Base-by-base conservation (phyloP, 768 basidiomycete species). In the Lactarius sanguifluus region DNA sequence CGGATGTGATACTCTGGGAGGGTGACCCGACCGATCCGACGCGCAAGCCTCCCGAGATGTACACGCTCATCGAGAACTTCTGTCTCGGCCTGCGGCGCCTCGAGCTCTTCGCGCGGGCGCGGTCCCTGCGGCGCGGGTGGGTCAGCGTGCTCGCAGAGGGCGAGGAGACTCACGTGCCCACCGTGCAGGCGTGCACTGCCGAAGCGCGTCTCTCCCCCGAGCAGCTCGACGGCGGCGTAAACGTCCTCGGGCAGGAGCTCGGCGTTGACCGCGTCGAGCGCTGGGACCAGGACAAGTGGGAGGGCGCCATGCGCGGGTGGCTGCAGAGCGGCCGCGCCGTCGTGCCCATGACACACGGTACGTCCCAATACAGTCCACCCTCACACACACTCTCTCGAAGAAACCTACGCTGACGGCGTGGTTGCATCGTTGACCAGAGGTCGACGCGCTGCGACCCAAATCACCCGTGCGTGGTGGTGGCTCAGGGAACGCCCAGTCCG, bases 1-100 rank as follows among this genome's bases (percentile, higher is more conserved):
- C 95, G n/a, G 95, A 97, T 75, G 92, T 96, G 12, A 88, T 96
- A 64, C 88, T 98, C 23, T 97, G 96, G 94, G 92, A 95, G 81
- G 91, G 93, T n/a, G 93, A 96, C 71, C 80, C 87, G 7, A 76
- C 81, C 5, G 94, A 96, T 76, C 91, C 92, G 2, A 88, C 85
- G 2, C 85, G 87, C 54, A 94, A 94, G 77, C 97, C 97, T 1
- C 94, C 96, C 20, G 96, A 98, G 76, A 91, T 95, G 81, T 96
- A 98, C 78, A 89, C 90, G 5, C 84, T 99, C 50, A 91, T 98
- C 74, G 97, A 99, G 77, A 98, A 96, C 76, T 98, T 99, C 76
- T 98, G 96, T 74, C 88, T 97, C 59, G 97, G 96, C 5, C 84
- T 90, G 0, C 88, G 96, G 18, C 86, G 97, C 3, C 85, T 99